phyloP scores from a whole-genome alignment of 2,329 filamentous ascomycete genomes.

The Botrytis hyacinthi region DNA sequence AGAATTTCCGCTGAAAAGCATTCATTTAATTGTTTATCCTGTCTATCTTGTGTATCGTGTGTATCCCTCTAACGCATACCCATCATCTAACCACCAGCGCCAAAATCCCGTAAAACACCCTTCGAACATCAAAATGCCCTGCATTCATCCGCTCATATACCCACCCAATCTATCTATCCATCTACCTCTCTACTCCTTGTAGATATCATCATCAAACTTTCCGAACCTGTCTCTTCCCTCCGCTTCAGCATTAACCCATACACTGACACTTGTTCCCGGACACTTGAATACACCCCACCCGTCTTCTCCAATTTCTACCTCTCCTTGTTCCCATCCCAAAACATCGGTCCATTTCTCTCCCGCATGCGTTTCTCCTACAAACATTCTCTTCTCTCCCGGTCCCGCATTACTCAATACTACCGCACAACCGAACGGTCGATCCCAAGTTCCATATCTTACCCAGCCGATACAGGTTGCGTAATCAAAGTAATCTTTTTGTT shows the following conservation, averaged over 20 bases:
- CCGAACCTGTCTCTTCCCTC: constrained; percentile 49
- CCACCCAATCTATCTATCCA: neutral
- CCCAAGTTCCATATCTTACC: constrained; percentile 50
- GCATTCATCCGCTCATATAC: neutral
- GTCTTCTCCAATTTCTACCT: constrained; percentile 56
- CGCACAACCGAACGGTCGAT: constrained; percentile 51
- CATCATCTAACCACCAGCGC: neutral
- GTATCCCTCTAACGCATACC: neutral
- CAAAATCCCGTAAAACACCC: neutral
- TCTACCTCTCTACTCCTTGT: neutral
- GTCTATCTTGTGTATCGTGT: neutral
- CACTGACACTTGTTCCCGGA: constrained; percentile 52
- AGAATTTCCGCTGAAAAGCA: neutral
- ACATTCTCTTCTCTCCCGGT: constrained; percentile 56
- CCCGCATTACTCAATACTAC: constrained; percentile 56
- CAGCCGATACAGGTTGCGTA: constrained; percentile 59
- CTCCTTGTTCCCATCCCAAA: constrained; percentile 51
- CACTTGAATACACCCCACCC: constrained; percentile 60
- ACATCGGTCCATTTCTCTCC: constrained; percentile 66
- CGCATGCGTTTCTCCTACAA: constrained; percentile 55
- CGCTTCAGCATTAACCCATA: constrained; percentile 60
- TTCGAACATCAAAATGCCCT: neutral
- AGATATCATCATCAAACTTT: constrained; percentile 35
- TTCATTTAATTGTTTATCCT: neutral
- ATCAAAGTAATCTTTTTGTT: constrained; percentile 63